phyloP scores from a whole-genome alignment of 805 yeast species.

The Starmerella asiatica region DNA sequence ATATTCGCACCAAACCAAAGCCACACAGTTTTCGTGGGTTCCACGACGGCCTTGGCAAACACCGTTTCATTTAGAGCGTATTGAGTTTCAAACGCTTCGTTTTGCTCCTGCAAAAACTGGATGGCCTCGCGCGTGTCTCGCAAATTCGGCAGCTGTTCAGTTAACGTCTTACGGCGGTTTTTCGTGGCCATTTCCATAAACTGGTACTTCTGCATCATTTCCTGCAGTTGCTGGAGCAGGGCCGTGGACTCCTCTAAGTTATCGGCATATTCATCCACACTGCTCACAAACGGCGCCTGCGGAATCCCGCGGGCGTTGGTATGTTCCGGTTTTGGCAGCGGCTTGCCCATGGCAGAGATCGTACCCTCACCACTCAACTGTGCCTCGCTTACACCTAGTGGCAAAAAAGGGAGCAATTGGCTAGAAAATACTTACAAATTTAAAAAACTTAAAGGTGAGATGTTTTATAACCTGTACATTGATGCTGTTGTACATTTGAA shows the following conservation, averaged over 20 bases:
- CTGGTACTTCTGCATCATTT: conserved; percentile 49
- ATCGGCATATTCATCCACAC: conserved; percentile 61
- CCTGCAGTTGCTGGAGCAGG: conserved; percentile 65
- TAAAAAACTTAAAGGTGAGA: too few species aligned
- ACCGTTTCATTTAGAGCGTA: conserved; percentile 90
- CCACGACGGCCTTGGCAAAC: conserved; percentile 67
- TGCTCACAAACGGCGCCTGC: conserved; percentile 83
- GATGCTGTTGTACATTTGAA: too few species aligned
- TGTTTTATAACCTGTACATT: too few species aligned
- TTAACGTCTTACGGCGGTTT: conserved; percentile 34
- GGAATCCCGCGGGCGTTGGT: conserved; percentile 92
- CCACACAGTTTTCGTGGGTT: conserved; percentile 51
- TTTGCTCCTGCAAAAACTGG: conserved; percentile 40
- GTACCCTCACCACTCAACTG: too few species aligned
- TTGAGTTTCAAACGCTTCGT: conserved; percentile 47
- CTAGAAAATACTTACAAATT: too few species aligned
- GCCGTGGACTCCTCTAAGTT: conserved; percentile 56
- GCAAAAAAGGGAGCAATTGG: too few species aligned
- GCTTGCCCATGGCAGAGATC: conserved; percentile 13
- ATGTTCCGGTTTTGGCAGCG: conserved; percentile 18
- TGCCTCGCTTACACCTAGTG: too few species aligned
- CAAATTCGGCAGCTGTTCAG: conserved; percentile 79
- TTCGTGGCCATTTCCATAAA: conserved; percentile 29
- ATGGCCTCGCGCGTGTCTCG: conserved; percentile 71
- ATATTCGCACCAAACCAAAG: conserved; percentile 98